Evolutionary conservation across 768 basidiomycete species (phyloP), one percentile per base, ranked within the genome.

Genomic region (Phylloporus scabripes): DNA sequence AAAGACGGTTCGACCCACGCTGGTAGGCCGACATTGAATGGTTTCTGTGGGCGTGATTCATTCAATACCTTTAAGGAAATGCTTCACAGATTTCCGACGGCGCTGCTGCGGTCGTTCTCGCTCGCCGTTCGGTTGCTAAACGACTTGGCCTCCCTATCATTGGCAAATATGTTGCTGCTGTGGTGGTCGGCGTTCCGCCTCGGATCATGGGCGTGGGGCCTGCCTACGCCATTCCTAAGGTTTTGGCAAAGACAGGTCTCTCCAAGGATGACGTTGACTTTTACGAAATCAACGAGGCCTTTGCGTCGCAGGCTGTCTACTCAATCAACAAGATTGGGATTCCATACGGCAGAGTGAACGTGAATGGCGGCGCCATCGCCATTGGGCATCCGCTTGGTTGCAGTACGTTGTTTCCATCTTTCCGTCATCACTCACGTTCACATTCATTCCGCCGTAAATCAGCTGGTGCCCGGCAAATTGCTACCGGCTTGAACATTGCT

Each of bases 161-260:
- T 45, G 93, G 88, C 67, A 94, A 94, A 70, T 94, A 81, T 64
- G 80, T 91, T 60, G 76, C 76, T 32, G 78, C 85, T 2, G 70
- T 74, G 37, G 78, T 74, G 28, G 80, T 86, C 9, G 92, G 93
- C 58, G 91, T 94, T 12, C 86, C 88, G 3, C 89, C 89, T 38
- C 79, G 81, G 53, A 82, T 92, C 65, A 93, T 92, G 90, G 92
- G 92, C 60, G 81, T 95, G 60, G 92, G 92, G 46, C 92, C 92
- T 2, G 88, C 88, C 31, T 87, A 78, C 66, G 93, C 92, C 40
- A 90, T 93, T 56, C 91, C 92, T 38, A 78, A 79, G 50, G 75
- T 76, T 24, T 81, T 93, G 49, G 74, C 78, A 57, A 77, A 80
- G 59, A 74, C 79, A 1, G 87, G 88, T 14, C 73, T 94, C 42